Base-by-base conservation (phyloP, 2,329 filamentous ascomycete genomes). In the Alternaria ethzedia region DNA sequence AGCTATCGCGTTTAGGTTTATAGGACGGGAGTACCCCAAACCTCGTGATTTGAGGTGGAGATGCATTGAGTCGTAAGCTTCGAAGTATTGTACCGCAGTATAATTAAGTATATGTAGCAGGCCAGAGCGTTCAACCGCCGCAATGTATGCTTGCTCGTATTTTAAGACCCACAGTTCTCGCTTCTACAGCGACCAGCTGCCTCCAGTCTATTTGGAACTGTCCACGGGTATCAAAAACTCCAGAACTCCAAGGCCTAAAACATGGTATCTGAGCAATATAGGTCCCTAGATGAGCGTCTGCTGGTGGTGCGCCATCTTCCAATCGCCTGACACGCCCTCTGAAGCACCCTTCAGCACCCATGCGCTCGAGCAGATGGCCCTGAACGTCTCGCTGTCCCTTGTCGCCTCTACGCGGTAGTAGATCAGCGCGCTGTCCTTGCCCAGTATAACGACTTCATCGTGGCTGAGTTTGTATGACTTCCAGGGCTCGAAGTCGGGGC, bases 231-330 rank as follows among this genome's bases (percentile, higher is more conserved):
- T 59, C 28, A 55, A 62, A 44, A 5, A 41, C 13, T 45, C 36
- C 36, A 3, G 9, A 17, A 56, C 25, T 20, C 7, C n/a, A 45
- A 12, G 20, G 10, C 17, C 20, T 15, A 17, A 41, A 3, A 46
- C 13, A 51, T 6, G 11, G 17, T 11, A 12, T 32, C 17, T 17
- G 6, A 21, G 6, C 28, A 13, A 20, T 6, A 12, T 4, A 6
- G 32, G 28, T 25, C 23, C 11, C 32, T 54, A 75, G 13, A 75
- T 72, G 41, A 74, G 52, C 6, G 74, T 76, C 65, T 76, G 72
- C 65, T 75, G 74, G 45, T 76, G 72, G 52, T 70, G 71, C 15
- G 67, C 70, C 73, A 75, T 75, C 64, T 70, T 76, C 71, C 73
- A 75, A 10, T 54, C 66, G 28, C 57, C 62, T n/a, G 64, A 61